phyloP scores from a whole-genome alignment of 306 rosid species.

The Prinsepia uniflora region DNA sequence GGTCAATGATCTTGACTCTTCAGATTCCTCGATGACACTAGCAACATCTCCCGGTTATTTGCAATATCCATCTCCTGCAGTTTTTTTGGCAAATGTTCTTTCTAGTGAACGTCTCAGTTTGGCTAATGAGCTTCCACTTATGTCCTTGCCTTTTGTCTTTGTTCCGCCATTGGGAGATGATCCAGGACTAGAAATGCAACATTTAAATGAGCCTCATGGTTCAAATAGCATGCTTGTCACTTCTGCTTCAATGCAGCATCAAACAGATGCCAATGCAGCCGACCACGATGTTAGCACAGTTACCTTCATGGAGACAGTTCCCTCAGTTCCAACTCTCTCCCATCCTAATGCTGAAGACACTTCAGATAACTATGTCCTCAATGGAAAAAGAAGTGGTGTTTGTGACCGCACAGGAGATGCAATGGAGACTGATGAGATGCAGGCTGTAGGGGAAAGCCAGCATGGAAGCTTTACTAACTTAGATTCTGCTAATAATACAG shows the following conservation, averaged over 20 bases:
- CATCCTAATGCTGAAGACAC: slow-evolving; percentile 26
- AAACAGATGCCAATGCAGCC: slow-evolving; percentile 49
- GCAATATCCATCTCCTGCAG: slow-evolving; percentile 86
- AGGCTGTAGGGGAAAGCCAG: slow-evolving; percentile 28
- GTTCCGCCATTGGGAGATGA: slow-evolving; percentile 52
- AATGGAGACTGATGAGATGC: slow-evolving; percentile 37
- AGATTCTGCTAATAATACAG: slow-evolving; percentile 35
- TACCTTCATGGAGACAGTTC: slow-evolving; percentile 54
- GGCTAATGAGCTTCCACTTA: slow-evolving; percentile 52
- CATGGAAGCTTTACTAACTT: slow-evolving; percentile 38
- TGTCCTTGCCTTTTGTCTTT: slow-evolving; percentile 57
- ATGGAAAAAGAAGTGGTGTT: slow-evolving; percentile 23
- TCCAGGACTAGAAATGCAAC: slow-evolving; percentile 52
- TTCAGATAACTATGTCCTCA: slow-evolving; percentile 22
- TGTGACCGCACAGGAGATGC: slow-evolving; percentile 29
- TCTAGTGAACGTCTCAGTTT: slow-evolving; percentile 50
- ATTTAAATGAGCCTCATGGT: slow-evolving; percentile 41
- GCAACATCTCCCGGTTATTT: slow-evolving; percentile 83
- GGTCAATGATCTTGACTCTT: slow-evolving; percentile 97
- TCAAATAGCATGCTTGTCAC: slow-evolving; percentile 45
- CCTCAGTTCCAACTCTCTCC: slow-evolving; percentile 32
- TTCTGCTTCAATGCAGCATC: slow-evolving; percentile 45
- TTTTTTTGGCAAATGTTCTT: slow-evolving; percentile 65
- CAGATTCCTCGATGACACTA: slow-evolving; percentile 75
- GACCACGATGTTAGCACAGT: slow-evolving; percentile 45